Evolutionary conservation across 306 rosid species (phyloP).

Genomic region (Abrus pulchellus): DNA sequence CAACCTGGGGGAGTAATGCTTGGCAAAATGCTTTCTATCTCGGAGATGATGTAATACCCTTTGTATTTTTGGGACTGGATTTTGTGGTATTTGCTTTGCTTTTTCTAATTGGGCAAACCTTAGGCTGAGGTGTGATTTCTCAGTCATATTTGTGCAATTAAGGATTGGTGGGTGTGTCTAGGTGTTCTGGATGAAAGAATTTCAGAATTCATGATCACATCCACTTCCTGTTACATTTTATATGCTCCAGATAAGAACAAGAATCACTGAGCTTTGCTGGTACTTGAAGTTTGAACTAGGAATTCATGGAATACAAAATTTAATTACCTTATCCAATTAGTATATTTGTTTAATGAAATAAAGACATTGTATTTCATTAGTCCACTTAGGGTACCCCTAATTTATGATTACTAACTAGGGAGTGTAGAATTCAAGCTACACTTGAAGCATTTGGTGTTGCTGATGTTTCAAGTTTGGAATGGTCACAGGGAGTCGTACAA

Average conservation of each 20-base stretch:
- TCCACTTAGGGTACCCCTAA: no score
- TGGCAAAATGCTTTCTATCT: neutral
- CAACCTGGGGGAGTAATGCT: slow-evolving; percentile 9
- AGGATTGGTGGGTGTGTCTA: neutral
- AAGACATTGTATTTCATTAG: no score
- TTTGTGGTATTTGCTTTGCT: neutral
- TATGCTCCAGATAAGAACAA: neutral
- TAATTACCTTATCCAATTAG: no score
- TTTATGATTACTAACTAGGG: no score
- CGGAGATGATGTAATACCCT: neutral
- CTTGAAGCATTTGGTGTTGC: neutral
- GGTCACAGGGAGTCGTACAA: neutral
- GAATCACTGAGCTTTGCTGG: neutral
- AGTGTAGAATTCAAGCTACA: no score
- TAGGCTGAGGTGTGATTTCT: neutral
- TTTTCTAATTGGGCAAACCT: neutral
- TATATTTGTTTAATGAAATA: no score
- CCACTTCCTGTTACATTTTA: neutral
- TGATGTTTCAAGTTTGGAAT: slow-evolving; percentile 2
- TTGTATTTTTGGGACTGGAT: neutral
- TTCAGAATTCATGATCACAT: neutral
- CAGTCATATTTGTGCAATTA: neutral
- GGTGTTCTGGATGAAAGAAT: neutral
- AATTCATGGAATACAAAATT: neutral
- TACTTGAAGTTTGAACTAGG: neutral